phyloP scores from a whole-genome alignment of 2,329 filamentous ascomycete genomes.

The Colletotrichum filicis region DNA sequence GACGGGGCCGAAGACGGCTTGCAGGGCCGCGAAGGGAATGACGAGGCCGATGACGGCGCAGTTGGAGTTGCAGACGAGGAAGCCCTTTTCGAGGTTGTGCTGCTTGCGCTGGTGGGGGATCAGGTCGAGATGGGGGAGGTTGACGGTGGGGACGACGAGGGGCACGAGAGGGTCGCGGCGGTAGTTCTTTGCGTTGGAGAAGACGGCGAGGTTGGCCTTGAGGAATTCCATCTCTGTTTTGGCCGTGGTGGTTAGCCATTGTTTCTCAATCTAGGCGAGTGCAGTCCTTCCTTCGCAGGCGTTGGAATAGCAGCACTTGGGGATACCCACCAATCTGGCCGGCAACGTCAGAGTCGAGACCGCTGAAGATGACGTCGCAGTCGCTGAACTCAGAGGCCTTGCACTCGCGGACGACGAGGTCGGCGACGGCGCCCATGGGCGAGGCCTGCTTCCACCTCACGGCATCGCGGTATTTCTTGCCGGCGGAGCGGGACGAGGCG shows the following conservation, averaged over 20 bases:
- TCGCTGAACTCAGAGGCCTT: constrained; percentile 83
- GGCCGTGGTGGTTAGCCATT: constrained; percentile 25
- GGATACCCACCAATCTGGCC: constrained; percentile 81
- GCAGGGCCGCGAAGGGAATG: constrained; percentile 91
- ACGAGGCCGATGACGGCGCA: constrained; percentile 97
- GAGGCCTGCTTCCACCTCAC: constrained; percentile 93
- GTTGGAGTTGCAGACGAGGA: constrained; percentile 97
- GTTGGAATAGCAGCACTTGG: background rate
- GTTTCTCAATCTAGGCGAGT: background rate
- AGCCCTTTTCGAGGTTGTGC: constrained; percentile 81
- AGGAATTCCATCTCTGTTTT: constrained; percentile 86
- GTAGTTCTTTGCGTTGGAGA: constrained; percentile 99
- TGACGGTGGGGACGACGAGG: constrained; percentile 94
- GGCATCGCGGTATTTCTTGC: constrained; percentile 94
- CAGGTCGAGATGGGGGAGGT: constrained; percentile 85
- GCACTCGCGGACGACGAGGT: constrained; percentile 88
- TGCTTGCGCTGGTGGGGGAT: constrained; percentile 88
- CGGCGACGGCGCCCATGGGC: constrained; percentile 83
- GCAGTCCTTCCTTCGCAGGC: background rate
- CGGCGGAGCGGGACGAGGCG: constrained; percentile 87
- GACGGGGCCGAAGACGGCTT: constrained; percentile 86
- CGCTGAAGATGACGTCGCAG: constrained; percentile 94
- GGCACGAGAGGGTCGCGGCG: constrained; percentile 90
- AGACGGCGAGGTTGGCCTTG: constrained; percentile 87
- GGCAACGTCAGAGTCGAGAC: constrained; percentile 91